These are phyloP conservation scores for Cryphonectria carpinicola DNA, from an alignment of 2,329 filamentous ascomycete species.

Conservation along the genomic window DNA sequence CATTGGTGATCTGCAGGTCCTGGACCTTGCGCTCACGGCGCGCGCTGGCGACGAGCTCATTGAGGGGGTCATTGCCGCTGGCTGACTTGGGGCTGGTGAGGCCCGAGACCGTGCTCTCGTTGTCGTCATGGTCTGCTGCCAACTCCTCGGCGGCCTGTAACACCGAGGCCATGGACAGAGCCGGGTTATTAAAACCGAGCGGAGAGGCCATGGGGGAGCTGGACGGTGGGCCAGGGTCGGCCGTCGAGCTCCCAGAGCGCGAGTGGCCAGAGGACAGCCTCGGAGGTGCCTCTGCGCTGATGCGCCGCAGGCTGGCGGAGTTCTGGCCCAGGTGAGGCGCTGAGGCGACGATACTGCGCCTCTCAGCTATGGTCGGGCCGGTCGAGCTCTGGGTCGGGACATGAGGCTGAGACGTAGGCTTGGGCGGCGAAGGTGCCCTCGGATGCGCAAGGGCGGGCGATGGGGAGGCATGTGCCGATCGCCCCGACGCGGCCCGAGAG, in stretches of 20 bases:
- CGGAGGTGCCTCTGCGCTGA: conserved; percentile 47
- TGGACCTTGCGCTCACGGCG: conserved; percentile 92
- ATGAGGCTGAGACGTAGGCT: conserved; percentile 30
- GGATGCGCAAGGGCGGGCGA: conserved; percentile 37
- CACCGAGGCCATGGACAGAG: conserved; percentile 58
- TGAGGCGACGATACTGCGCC: conserved; percentile 41
- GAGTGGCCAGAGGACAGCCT: conserved; percentile 43
- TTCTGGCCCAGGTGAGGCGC: conserved; percentile 43
- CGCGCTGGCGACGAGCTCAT: conserved; percentile 83
- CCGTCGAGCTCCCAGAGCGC: conserved; percentile 44
- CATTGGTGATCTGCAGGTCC: conserved; percentile 95
- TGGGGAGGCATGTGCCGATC: conserved; percentile 42
- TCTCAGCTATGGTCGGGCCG: conserved; percentile 33
- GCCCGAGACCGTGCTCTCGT: conserved; percentile 32
- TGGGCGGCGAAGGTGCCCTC: conserved; percentile 54
- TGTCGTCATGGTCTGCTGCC: conserved; percentile 36
- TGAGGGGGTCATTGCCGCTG: conserved; percentile 62
- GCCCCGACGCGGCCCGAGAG: conserved; percentile 48
- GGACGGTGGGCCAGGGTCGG: conserved; percentile 40
- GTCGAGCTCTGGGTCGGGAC: conserved; percentile 20
- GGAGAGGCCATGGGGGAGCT: conserved; percentile 32
- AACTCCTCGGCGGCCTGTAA: conserved; percentile 57
- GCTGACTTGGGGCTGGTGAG: conserved; percentile 62
- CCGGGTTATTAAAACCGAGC: conserved; percentile 37
- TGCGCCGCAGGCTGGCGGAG: conserved; percentile 43